Evolutionary conservation across 1,284 basidiomycete species (phyloP), one percentile per base, ranked within the genome.

Genomic region (Xerocomus minutiporus): DNA sequence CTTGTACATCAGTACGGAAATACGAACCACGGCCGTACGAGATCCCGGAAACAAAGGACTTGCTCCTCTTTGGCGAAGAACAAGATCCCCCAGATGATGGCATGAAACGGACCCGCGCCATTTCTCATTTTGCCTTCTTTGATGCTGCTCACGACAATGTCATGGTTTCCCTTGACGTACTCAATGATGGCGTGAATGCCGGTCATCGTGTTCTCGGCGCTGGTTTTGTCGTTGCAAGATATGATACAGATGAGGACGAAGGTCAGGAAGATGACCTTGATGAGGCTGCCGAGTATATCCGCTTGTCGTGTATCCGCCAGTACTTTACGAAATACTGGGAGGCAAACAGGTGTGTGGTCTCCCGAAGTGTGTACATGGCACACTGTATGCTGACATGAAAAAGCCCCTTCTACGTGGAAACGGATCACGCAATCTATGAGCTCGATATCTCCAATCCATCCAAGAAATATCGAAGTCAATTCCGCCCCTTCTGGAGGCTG

Each of bases 371-470:
- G 29, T 6, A 26, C 25, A 48, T 8, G 4, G 29, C 12, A 31
- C 32, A 51, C 3, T 17, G 25, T 31, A 36, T 32, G 17, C 9
- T 46, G 31, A 51, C 20, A 36, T 36, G 25, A 11, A 49, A 26
- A 39, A 88, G 86, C 15, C 77, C 82, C 1, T 63, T 86, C 8
- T 84, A 74, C 51, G 71, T 88, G 12, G 77, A 85, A 59, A 87
- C 86, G 0, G 57, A 72, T 26, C 73, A 72, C 53, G 82, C 82
- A 0, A 82, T 78, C 74, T 88, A 88, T 61, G 76, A 80, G 29
- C 67, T 88, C 20, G 66, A 70, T 12, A 59, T 54, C 1, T 11
- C 17, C 28, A 50, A 23, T 1, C 81, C 85, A 0, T 73, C 77
- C 3, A 57, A 63, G 13, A 57, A 55, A 17, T 88, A 88, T 55